Evolutionary conservation across 805 yeast species (phyloP), one percentile per base, ranked within the genome.

Genomic region (Kazachstania martiniae): DNA sequence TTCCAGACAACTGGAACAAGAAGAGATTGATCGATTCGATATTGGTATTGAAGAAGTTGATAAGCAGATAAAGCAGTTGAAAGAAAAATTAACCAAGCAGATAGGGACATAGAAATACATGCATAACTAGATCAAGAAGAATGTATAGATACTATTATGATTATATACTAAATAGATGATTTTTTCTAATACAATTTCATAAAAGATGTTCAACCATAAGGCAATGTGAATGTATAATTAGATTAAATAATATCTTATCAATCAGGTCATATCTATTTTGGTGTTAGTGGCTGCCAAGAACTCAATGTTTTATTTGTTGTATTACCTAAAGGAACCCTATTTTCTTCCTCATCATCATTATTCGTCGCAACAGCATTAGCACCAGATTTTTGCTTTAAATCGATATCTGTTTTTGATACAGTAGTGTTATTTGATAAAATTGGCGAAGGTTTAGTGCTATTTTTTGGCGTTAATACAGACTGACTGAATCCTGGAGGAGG

Each of bases 1-100:
- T 39, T 59, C 66, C 7, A 65, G 59, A 34, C 71, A 74, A 43
- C 58, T 77, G 7, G 91, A 81, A 48, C 59, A 60, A 25, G 83
- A 79, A 41, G 89, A 80, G 49, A 44, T 76, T 23, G 76, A 69
- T 34, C 58, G 82, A 36, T 56, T 77, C 12, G 60, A 68, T 6
- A 58, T 56, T 8, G 77, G 68, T 1, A 47, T 65, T 4, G 61
- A 59, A 12, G 55, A 56, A 18, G 65, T 74, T 2, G 62, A 66
- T 28, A 48, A 56, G 23, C 68, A 71, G 43, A 64, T 70, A 12
- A 62, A 63, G 17, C 59, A 55, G 33, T 46, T 62, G 14, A 62
- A 62, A 39, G 59, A 56, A 28, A 53, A 59, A 33, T 53, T 70
- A 12, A 34, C 43, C 4, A 51, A 49, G 27, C 44, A 46, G 19